Evolutionary conservation across 139 green algal species (phyloP).

Genomic region (Closterium sp.): DNA sequence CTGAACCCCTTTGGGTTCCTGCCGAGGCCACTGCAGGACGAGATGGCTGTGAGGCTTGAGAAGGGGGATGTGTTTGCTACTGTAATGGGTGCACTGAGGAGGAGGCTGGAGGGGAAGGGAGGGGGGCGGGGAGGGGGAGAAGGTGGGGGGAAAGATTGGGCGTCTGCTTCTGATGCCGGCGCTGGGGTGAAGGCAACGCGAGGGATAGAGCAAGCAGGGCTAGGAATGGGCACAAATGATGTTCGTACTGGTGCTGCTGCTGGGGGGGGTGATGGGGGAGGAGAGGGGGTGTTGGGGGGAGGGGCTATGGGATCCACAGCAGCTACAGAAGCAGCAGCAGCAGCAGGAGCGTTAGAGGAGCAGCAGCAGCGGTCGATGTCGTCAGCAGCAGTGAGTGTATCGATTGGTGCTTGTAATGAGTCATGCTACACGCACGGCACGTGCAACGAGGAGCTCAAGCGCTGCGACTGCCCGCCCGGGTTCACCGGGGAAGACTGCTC

Average conservation of each 20-base stretch:
- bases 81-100: not conserved
- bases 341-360: not conserved
- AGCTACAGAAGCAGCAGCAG: not conserved
- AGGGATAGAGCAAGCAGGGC: too few species aligned
- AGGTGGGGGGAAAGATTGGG: too few species aligned
- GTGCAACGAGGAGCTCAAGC: conserved; percentile 21
- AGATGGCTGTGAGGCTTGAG: not conserved
- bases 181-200: too few species aligned
- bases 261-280: too few species aligned
- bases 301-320: too few species aligned
- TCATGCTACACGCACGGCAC: not conserved
- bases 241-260: too few species aligned
- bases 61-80: conserved; percentile 9
- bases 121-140: not conserved
- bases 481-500: not conserved
- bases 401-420: not conserved
- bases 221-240: too few species aligned
- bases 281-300: too few species aligned
- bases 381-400: not conserved
- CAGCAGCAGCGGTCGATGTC: not conserved
- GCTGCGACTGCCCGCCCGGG: conserved; percentile 7
- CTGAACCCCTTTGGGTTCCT: not conserved
- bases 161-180: too few species aligned
- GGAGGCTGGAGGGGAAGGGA: not conserved
- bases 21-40: not conserved